Conservation (phyloP, 1,139 yeast genomes). For the Blastobotrys arbuscula region DNA sequence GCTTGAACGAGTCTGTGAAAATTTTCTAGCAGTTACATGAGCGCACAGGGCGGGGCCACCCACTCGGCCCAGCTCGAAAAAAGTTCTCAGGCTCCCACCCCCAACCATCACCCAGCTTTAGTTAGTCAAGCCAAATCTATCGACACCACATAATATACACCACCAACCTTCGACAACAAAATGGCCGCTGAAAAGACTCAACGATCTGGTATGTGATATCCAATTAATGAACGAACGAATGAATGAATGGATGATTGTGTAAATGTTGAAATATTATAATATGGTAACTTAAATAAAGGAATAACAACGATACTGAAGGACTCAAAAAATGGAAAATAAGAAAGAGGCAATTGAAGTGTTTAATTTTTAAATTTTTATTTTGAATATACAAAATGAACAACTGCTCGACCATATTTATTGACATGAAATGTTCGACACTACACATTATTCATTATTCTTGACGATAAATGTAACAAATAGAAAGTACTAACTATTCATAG, state of each 20-base stretch:
- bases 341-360: neutral
- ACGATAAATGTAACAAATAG: neutral
- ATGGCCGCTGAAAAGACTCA: slow-evolving; percentile 9
- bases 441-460: neutral
- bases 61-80: no score
- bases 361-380: no score
- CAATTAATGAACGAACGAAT: neutral
- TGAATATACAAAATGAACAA: no score
- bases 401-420: neutral
- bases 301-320: no score
- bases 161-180: slow-evolving; percentile 3
- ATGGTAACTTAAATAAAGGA: neutral
- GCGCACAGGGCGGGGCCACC: no score
- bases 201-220: slow-evolving; percentile 4
- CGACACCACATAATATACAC: slow-evolving; percentile 1
- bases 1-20: no score
- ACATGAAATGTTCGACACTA: neutral
- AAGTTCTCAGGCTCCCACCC: no score
- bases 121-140: slow-evolving; percentile 1
- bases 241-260: neutral
- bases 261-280: neutral
- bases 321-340: neutral
- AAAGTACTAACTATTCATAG: slow-evolving; percentile 35
- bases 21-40: no score
- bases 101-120: neutral